These are phyloP conservation scores for Arthrinium puccinioides DNA, from an alignment of 2,329 filamentous ascomycete species.

Conservation along the genomic window DNA sequence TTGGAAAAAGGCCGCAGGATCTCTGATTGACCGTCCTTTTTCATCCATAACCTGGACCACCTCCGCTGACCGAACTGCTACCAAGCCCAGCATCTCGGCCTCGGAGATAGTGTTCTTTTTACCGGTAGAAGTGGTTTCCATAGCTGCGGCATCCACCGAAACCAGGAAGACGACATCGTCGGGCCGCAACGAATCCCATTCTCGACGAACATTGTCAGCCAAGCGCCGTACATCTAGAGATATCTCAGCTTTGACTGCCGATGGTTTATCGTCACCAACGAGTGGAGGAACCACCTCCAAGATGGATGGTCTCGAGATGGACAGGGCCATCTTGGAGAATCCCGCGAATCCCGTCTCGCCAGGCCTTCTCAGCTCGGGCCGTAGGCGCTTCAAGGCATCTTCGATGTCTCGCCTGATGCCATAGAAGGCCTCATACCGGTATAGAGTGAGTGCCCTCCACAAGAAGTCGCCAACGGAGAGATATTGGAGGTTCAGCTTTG, in stretches of 20 bases:
- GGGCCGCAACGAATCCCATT: slow-evolving; percentile 83
- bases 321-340: slow-evolving; percentile 85
- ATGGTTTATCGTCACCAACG: slow-evolving; percentile 78
- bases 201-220: slow-evolving; percentile 66
- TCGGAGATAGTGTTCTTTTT: slow-evolving; percentile 34
- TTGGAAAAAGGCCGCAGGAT: slow-evolving; percentile 54
- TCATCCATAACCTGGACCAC: slow-evolving; percentile 83
- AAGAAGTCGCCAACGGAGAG: slow-evolving; percentile 91
- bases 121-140: slow-evolving; percentile 47
- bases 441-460: slow-evolving; percentile 88
- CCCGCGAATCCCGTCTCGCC: slow-evolving; percentile 72
- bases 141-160: slow-evolving; percentile 57
- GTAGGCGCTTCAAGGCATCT: slow-evolving; percentile 68
- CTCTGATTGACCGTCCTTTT: slow-evolving; percentile 65
- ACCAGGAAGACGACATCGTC: slow-evolving; percentile 89
- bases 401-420: slow-evolving; percentile 89
- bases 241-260: slow-evolving; percentile 79
- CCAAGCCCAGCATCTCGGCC: slow-evolving; percentile 58
- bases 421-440: slow-evolving; percentile 87
- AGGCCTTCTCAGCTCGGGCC: slow-evolving; percentile 56
- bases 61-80: slow-evolving; percentile 72
- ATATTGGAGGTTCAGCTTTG: slow-evolving; percentile 94
- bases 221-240: slow-evolving; percentile 74
- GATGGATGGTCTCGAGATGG: slow-evolving; percentile 78
- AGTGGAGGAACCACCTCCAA: slow-evolving; percentile 76